Conservation (phyloP, 2,329 filamentous ascomycete species). For the Mollisia scopiformis region DNA sequence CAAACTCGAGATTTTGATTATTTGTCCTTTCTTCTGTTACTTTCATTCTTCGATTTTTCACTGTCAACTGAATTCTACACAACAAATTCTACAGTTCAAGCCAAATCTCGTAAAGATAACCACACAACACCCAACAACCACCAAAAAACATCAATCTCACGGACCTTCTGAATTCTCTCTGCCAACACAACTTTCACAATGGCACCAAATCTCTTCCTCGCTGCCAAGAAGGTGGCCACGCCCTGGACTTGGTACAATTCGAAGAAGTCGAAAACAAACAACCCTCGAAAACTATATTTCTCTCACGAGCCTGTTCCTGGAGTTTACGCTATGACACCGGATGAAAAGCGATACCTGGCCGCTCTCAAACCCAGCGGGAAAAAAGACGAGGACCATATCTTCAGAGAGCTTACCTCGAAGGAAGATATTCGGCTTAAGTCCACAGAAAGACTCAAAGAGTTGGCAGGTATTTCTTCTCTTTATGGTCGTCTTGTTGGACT, state of each 20-base stretch:
- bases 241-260: neutral
- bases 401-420: neutral
- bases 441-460: neutral
- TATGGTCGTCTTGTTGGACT: neutral
- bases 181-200: neutral
- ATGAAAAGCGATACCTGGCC: constrained; percentile 16
- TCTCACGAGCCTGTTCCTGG: constrained; percentile 19
- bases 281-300: constrained; percentile 13
- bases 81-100: too few species aligned
- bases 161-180: neutral
- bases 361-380: constrained; percentile 15
- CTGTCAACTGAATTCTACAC: neutral
- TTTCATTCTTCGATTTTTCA: neutral
- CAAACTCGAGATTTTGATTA: neutral
- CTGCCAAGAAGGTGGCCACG: constrained; percentile 9
- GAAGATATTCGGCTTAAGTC: neutral
- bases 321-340: constrained; percentile 16
- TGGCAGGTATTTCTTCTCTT: neutral
- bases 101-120: too few species aligned
- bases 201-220: constrained; percentile 16
- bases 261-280: neutral
- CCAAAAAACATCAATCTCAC: too few species aligned
- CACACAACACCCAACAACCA: too few species aligned
- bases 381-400: constrained; percentile 17
- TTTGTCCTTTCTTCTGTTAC: neutral